Evolutionary conservation across 768 basidiomycete genomes (phyloP).

Genomic region (Cyclocybe aegerita): DNA sequence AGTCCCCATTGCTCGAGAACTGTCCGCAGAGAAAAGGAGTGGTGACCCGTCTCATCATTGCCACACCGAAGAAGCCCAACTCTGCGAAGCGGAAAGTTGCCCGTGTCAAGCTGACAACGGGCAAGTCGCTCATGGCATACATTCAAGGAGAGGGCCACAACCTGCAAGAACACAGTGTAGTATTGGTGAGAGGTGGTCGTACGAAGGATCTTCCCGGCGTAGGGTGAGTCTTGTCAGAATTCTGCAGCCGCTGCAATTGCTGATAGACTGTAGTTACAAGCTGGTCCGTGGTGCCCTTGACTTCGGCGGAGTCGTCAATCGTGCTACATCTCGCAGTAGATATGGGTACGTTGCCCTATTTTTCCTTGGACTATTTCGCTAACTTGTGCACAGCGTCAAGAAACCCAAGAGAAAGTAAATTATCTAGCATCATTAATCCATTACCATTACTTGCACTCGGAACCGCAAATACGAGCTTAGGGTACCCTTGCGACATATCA

Average conservation of each 20-base stretch:
- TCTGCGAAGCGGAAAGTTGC: slow-evolving; percentile 98
- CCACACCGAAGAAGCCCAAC: slow-evolving; percentile 96
- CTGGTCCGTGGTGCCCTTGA: slow-evolving; percentile 91
- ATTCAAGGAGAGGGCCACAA: slow-evolving; percentile 98
- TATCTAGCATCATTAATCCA: slow-evolving; percentile 8
- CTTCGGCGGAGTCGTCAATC: slow-evolving; percentile 85
- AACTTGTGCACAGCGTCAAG: slow-evolving; percentile 54
- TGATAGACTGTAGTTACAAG: slow-evolving; percentile 70
- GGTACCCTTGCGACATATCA: not conserved
- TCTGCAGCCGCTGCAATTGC: not conserved
- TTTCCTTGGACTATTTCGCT: slow-evolving; percentile 6
- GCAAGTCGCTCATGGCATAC: slow-evolving; percentile 88
- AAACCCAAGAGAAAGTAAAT: slow-evolving; percentile 75
- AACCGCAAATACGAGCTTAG: not conserved
- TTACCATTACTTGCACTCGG: not conserved
- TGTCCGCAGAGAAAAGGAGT: slow-evolving; percentile 93
- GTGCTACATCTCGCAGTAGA: slow-evolving; percentile 80
- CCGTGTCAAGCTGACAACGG: slow-evolving; percentile 87
- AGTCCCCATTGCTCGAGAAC: slow-evolving; percentile 76
- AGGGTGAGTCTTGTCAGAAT: slow-evolving; percentile 51
- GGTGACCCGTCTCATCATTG: slow-evolving; percentile 75
- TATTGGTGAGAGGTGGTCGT: slow-evolving; percentile 91
- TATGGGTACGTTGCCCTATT: slow-evolving; percentile 66
- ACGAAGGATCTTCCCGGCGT: slow-evolving; percentile 98
- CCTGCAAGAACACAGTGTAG: slow-evolving; percentile 95